These are phyloP conservation scores for Amphibolis antarctica DNA, from an alignment of 106 monocot species.

Conservation along the genomic window DNA sequence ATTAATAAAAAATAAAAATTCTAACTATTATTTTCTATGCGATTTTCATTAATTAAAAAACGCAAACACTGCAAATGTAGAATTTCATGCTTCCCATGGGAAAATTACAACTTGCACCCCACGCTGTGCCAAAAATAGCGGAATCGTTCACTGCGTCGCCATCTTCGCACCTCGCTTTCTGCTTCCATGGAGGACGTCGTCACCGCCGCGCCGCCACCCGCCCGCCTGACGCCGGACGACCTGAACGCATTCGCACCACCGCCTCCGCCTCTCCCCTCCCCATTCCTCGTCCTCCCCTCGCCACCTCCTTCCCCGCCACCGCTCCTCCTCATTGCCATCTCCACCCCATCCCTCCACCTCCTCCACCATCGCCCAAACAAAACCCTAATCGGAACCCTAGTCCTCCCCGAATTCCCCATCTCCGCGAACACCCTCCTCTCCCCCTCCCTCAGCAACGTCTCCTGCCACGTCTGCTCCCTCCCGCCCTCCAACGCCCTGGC, in stretches of 20 bases:
- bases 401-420: conserved; percentile 44
- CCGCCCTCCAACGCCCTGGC: conserved; percentile 10
- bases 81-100: no score
- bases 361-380: conserved; percentile 26
- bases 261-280: conserved; percentile 33
- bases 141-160: no score
- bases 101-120: no score
- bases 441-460: conserved; percentile 14
- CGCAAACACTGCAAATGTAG: no score
- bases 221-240: conserved; percentile 47
- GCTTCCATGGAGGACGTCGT: conserved; percentile 34
- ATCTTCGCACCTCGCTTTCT: no score
- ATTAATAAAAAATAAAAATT: no score
- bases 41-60: no score
- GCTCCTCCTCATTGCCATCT: conserved; percentile 30
- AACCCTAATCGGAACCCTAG: conserved; percentile 39
- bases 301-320: conserved; percentile 7
- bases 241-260: conserved; percentile 50
- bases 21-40: no score
- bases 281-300: conserved; percentile 32
- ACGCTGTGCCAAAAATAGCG: no score
- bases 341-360: conserved; percentile 34
- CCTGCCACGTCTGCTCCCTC: conserved; percentile 45
- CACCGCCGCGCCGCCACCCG: conserved; percentile 43
- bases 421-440: conserved; percentile 10